These are phyloP conservation scores for Apiospora sp. DNA, from an alignment of 2,329 filamentous ascomycete genomes.

Conservation along the genomic window DNA sequence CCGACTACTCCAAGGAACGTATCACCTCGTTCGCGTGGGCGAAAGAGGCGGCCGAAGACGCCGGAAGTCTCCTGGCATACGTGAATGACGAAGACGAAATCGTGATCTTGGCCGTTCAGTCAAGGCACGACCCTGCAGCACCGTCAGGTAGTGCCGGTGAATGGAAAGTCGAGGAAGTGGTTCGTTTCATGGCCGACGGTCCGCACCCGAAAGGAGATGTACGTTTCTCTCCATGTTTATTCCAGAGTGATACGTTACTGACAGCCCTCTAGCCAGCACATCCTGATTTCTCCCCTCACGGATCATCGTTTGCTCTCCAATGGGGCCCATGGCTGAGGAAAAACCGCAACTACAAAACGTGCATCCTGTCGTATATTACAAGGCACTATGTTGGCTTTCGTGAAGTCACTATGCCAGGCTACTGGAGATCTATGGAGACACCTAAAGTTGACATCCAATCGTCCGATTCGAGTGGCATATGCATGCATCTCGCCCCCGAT, in stretches of 20 bases:
- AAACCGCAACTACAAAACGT: constrained; percentile 43
- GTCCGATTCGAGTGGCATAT: constrained; percentile 55
- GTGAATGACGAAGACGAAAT: constrained; percentile 58
- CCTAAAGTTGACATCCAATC: constrained; percentile 50
- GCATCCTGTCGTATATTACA: constrained; percentile 59
- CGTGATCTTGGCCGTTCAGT: constrained; percentile 58
- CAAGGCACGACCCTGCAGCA: constrained; percentile 38
- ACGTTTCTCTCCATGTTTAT: neutral
- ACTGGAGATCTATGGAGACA: constrained; percentile 45
- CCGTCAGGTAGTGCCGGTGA: constrained; percentile 32
- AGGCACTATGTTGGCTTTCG: constrained; percentile 64
- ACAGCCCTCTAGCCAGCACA: constrained; percentile 44
- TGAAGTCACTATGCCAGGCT: constrained; percentile 50
- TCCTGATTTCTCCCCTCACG: constrained; percentile 57
- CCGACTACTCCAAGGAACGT: constrained; percentile 44
- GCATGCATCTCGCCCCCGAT: constrained; percentile 58
- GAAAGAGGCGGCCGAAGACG: constrained; percentile 48
- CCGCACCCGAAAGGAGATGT: constrained; percentile 50
- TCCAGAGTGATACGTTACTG: neutral
- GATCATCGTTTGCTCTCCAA: constrained; percentile 58
- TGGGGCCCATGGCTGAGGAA: constrained; percentile 62
- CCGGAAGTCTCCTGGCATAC: constrained; percentile 59
- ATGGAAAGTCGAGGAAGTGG: constrained; percentile 61
- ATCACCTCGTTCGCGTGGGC: constrained; percentile 64
- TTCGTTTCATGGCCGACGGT: constrained; percentile 56